Evolutionary conservation across 129 eudicot genomes (phyloP).

Genomic region (Logfia minima): DNA sequence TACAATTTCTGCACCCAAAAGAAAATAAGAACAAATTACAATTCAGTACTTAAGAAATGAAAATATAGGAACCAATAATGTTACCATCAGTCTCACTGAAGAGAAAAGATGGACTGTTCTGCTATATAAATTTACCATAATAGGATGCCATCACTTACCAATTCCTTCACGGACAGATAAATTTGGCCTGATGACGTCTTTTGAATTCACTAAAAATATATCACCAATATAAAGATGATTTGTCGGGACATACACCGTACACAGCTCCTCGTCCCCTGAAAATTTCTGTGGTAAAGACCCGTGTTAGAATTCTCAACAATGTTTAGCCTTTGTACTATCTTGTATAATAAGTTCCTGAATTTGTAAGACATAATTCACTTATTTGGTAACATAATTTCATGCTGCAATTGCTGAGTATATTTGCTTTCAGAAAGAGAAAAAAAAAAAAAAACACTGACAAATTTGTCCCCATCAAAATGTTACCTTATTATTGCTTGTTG

Average conservation of each 20-base stretch:
- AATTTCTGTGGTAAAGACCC: conserved; percentile 34
- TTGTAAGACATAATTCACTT: not conserved
- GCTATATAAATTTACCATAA: not conserved
- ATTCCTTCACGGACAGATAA: conserved; percentile 90
- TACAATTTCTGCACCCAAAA: conserved; percentile 73
- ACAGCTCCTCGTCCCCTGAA: conserved; percentile 77
- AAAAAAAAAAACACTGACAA: too few relatives aligned
- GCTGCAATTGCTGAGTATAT: too few relatives aligned
- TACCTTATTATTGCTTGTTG: too few relatives aligned
- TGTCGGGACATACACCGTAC: conserved; percentile 76
- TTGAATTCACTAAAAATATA: conserved; percentile 65
- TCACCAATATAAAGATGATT: conserved; percentile 88
- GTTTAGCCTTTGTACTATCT: not conserved
- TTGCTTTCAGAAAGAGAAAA: too few relatives aligned
- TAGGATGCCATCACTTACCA: conserved; percentile 42
- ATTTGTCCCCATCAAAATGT: too few relatives aligned
- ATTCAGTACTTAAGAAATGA: not conserved
- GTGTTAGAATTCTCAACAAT: not conserved
- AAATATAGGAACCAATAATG: not conserved
- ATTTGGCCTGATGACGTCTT: conserved; percentile 76
- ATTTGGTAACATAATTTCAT: not conserved
- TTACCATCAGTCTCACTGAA: not conserved
- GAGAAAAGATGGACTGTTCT: not conserved
- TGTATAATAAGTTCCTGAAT: not conserved
- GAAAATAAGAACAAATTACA: not conserved